Percentiles rank a stretch among this genome's conserved stretches.
Conservation (phyloP, 805 yeast genomes). For the Lipomyces spencermartinsiae region DNA sequence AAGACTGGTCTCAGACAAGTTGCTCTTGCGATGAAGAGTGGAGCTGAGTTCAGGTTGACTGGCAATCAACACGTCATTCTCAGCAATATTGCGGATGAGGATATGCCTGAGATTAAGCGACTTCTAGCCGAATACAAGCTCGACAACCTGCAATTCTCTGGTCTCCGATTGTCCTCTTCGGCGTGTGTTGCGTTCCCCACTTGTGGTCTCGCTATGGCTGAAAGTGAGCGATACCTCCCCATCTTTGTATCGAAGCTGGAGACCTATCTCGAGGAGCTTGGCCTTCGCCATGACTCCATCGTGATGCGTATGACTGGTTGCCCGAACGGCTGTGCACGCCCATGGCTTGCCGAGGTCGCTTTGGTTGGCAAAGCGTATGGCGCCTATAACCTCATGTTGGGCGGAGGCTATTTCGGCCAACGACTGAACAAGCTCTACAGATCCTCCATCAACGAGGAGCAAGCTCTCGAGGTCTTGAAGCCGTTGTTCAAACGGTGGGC, state of each 20-base stretch:
- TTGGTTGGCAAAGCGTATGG: constrained; percentile 94
- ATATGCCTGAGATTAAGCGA: constrained; percentile 65
- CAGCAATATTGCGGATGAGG: constrained; percentile 72
- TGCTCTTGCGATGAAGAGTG: constrained; percentile 70
- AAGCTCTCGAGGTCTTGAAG: constrained; percentile 74
- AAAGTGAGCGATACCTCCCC: constrained; percentile 91
- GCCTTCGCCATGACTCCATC: constrained; percentile 90
- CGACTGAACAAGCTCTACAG: constrained; percentile 88
- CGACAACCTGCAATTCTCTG: constrained; percentile 83
- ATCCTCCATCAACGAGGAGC: constrained; percentile 88
- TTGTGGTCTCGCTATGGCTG: constrained; percentile 99
- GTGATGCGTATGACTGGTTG: constrained; percentile 99
- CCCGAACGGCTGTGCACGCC: constrained; percentile 98
- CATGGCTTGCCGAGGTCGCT: constrained; percentile 97
- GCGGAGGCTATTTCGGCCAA: constrained; percentile 95
- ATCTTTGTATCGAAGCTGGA: constrained; percentile 81
- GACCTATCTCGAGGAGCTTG: constrained; percentile 85
- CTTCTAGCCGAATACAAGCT: constrained; percentile 75
- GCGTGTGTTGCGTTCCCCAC: constrained; percentile 99
- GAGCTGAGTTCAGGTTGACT: constrained; percentile 89
- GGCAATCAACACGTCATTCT: constrained; percentile 93
- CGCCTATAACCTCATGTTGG: constrained; percentile 90
- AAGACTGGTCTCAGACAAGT: constrained; percentile 82
- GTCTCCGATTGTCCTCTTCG: constrained; percentile 85
- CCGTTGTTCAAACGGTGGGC: constrained; percentile 96